These are phyloP conservation scores for Monosporozyma servazzii DNA, from an alignment of 805 yeast genomes.

Conservation along the genomic window DNA sequence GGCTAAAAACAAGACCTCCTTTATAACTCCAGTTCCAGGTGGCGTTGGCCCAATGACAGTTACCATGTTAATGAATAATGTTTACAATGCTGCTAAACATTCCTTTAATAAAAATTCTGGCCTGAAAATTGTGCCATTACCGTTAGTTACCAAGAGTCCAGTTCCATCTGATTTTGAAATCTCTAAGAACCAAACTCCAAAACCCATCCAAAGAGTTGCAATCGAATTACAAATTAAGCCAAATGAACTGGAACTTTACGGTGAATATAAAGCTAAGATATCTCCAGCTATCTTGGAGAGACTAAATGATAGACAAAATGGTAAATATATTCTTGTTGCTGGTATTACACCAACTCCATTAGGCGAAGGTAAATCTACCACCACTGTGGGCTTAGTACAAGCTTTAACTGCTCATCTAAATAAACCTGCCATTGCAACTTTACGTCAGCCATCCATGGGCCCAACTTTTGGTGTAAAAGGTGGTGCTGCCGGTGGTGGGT, in stretches of 20 bases:
- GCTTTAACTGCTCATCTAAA: conserved; percentile 87
- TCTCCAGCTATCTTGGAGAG: conserved; percentile 61
- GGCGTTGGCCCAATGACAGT: conserved; percentile 99
- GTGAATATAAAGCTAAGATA: conserved; percentile 84
- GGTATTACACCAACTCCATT: conserved; percentile 98
- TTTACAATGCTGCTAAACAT: conserved; percentile 66
- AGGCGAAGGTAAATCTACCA: conserved; percentile 96
- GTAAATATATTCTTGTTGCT: conserved; percentile 84
- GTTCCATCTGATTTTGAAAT: conserved; percentile 90
- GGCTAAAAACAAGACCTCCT: conserved; percentile 50
- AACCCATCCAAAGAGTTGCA: conserved; percentile 67
- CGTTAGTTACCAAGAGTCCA: conserved; percentile 46
- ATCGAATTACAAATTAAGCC: conserved; percentile 71
- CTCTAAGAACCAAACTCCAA: conserved; percentile 82
- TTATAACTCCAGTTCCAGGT: conserved; percentile 95
- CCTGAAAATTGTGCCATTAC: conserved; percentile 47
- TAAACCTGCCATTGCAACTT: conserved; percentile 81
- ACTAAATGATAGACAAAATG: conserved; percentile 53
- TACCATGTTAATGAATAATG: conserved; percentile 85
- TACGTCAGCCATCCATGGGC: conserved; percentile 97
- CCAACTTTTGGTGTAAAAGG: conserved; percentile 98
- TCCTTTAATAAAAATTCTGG: conserved; percentile 33
- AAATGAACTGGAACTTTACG: conserved; percentile 78
- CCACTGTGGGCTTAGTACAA: conserved; percentile 94
- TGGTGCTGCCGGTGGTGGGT: conserved; percentile 99